phyloP scores from a whole-genome alignment of 1,284 basidiomycete genomes.

The Pterulicium gracile region DNA sequence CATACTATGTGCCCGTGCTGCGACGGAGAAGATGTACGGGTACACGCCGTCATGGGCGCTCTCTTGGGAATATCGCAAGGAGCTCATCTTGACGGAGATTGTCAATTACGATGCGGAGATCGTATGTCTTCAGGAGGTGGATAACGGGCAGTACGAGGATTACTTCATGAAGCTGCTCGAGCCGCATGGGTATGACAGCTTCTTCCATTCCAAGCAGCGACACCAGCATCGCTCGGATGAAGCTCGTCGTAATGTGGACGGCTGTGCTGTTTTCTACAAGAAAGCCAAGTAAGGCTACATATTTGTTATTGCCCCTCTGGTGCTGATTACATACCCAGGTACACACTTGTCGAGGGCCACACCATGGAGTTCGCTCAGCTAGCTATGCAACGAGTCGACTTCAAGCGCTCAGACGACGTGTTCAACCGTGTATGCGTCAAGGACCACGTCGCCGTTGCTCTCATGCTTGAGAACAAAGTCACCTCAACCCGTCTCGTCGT shows the following conservation, averaged over 20 bases:
- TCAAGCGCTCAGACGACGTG: slow-evolving; percentile 99
- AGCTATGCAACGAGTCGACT: slow-evolving; percentile 89
- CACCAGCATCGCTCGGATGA: slow-evolving; percentile 82
- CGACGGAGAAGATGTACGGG: slow-evolving; percentile 86
- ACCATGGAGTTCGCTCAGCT: slow-evolving; percentile 92
- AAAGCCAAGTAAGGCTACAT: slow-evolving; percentile 55
- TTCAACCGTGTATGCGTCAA: slow-evolving; percentile 97
- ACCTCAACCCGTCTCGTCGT: slow-evolving; percentile 85
- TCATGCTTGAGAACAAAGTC: slow-evolving; percentile 78
- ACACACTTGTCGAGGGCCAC: slow-evolving; percentile 88
- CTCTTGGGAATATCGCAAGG: slow-evolving; percentile 90
- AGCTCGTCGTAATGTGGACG: slow-evolving; percentile 75
- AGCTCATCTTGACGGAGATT: slow-evolving; percentile 83
- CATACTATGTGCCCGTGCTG: slow-evolving; percentile 88
- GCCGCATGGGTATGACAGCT: slow-evolving; percentile 81
- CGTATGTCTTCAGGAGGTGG: slow-evolving; percentile 92
- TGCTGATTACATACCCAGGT: slow-evolving; percentile 36
- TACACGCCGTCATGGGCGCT: slow-evolving; percentile 98
- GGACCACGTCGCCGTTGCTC: slow-evolving; percentile 89
- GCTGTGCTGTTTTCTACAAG: slow-evolving; percentile 97
- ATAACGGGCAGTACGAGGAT: slow-evolving; percentile 88
- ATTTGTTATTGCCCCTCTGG: slow-evolving; percentile 9
- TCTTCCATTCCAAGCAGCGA: slow-evolving; percentile 90
- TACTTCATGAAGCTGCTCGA: slow-evolving; percentile 79
- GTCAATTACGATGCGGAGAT: slow-evolving; percentile 82